Evolutionary conservation across 768 basidiomycete genomes (phyloP).

Genomic region (Tephrocybe sp.): DNA sequence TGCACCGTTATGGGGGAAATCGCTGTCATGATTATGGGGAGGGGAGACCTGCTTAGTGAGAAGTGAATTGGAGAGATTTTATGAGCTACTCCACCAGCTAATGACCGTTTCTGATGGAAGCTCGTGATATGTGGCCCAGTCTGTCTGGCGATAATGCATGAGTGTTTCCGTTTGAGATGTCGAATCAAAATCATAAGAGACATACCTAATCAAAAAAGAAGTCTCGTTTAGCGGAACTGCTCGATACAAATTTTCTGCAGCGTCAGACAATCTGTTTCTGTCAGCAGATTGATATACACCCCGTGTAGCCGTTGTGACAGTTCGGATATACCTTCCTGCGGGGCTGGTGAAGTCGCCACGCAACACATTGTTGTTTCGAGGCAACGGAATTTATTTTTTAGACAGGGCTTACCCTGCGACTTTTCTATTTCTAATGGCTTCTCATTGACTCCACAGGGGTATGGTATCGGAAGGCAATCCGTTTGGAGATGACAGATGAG

Average conservation of each 20-base stretch:
- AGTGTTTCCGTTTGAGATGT: not conserved
- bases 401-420: too few relatives aligned
- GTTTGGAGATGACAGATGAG: too few relatives aligned
- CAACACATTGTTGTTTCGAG: too few relatives aligned
- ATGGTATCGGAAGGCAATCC: too few relatives aligned
- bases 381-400: too few relatives aligned
- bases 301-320: not conserved
- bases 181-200: too few relatives aligned
- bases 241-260: not conserved
- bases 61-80: not conserved
- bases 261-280: not conserved
- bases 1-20: slow-evolving; percentile 4
- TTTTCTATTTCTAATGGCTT: too few relatives aligned
- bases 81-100: not conserved
- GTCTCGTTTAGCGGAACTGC: not conserved
- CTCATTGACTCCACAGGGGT: too few relatives aligned
- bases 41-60: too few relatives aligned
- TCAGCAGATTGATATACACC: not conserved
- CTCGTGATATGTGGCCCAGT: not conserved
- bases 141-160: not conserved
- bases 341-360: not conserved
- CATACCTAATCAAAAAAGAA: too few relatives aligned
- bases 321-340: too few relatives aligned
- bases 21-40: not conserved
- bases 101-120: not conserved